Evolutionary conservation across 2,329 filamentous ascomycete genomes (phyloP).

Genomic region (Neopestalotiopsis sp.): DNA sequence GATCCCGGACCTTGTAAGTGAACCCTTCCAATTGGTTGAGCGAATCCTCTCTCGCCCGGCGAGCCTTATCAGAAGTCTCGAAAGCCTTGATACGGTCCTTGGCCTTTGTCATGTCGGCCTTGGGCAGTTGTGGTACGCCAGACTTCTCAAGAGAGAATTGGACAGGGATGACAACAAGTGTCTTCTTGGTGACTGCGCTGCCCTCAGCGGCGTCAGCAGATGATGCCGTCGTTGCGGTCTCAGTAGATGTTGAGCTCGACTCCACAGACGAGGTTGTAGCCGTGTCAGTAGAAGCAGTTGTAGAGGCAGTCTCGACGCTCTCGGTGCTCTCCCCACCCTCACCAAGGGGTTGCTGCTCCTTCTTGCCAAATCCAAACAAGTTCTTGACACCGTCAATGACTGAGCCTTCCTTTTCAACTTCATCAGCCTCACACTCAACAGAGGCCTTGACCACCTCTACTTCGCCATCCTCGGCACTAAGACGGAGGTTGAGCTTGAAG

Average conservation of each 20-base stretch:
- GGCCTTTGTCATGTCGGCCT: slow-evolving; percentile 53
- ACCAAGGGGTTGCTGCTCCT: slow-evolving; percentile 77
- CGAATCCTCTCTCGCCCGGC: slow-evolving; percentile 79
- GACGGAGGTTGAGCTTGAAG: slow-evolving; percentile 77
- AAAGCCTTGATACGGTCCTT: slow-evolving; percentile 82
- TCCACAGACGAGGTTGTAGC: slow-evolving; percentile 47
- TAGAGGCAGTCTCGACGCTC: slow-evolving; percentile 44
- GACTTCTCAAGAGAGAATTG: slow-evolving; percentile 53
- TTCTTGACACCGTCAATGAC: slow-evolving; percentile 96
- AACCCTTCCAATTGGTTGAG: slow-evolving; percentile 93
- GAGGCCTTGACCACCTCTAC: slow-evolving; percentile 78
- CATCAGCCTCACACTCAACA: slow-evolving; percentile 84
- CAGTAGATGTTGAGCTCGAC: slow-evolving; percentile 47
- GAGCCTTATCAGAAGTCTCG: slow-evolving; percentile 80
- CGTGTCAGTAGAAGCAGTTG: slow-evolving; percentile 32
- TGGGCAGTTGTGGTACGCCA: slow-evolving; percentile 55
- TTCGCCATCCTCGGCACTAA: slow-evolving; percentile 76
- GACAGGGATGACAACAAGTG: slow-evolving; percentile 60
- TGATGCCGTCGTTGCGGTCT: slow-evolving; percentile 35
- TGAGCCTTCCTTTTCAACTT: slow-evolving; percentile 69
- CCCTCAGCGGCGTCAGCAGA: slow-evolving; percentile 56
- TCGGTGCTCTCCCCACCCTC: slow-evolving; percentile 61
- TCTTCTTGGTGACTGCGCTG: slow-evolving; percentile 62
- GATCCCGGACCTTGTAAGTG: slow-evolving; percentile 86
- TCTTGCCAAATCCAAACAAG: slow-evolving; percentile 90